Base-by-base conservation (phyloP, 371 early-diverging fungal species). In the Lichtheimia hyalospora region DNA sequence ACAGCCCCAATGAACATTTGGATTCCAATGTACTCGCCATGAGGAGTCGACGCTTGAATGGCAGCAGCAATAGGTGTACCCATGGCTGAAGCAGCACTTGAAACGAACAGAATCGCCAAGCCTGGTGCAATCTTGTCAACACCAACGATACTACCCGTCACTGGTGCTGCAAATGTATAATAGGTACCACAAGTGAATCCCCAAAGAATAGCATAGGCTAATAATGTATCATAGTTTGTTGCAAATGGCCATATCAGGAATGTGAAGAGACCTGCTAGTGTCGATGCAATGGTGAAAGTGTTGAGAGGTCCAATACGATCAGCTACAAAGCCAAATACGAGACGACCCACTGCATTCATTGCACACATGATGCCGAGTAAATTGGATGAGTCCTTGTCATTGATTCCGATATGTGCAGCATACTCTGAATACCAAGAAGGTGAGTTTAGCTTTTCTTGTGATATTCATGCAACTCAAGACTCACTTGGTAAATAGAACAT, bases 221-320 rank as follows among this genome's bases (percentile, higher is more conserved):
- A 61, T 44, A 86, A 23, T 0, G 73, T 66, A 21, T 69, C 74
- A 43, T 75, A 79, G 1, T 68, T 73, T 21, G 63, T 62, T 6
- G 86, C 79, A 71, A 82, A 84, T 39, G 82, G 81, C 87, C 87
- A 87, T 1, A 79, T 34, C 1, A 84, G 42, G 58, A 77, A 72
- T 63, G 80, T 79, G 12, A 71, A 63, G 5, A 73, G 52, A 7
- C 81, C 78, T 2, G 84, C 52, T 16, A 67, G 49, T 12, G 56
- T 50, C 14, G 62, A 64, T 1, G 71, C 40, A 10, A 71, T 58
- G 2, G 66, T 51, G 28, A 60, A 71, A 60, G 66, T 71, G 40
- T 71, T 73, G 5, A 90, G 70, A 40, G 83, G 77, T 1, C 93
- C 93, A 27, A 89, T 64, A n/a, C 61, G 63, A 50, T 89, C 89